Evolutionary conservation across 352 stramenopile species (phyloP), one percentile per base, ranked within the genome.

Genomic region (Phytophthora tentaculata): DNA sequence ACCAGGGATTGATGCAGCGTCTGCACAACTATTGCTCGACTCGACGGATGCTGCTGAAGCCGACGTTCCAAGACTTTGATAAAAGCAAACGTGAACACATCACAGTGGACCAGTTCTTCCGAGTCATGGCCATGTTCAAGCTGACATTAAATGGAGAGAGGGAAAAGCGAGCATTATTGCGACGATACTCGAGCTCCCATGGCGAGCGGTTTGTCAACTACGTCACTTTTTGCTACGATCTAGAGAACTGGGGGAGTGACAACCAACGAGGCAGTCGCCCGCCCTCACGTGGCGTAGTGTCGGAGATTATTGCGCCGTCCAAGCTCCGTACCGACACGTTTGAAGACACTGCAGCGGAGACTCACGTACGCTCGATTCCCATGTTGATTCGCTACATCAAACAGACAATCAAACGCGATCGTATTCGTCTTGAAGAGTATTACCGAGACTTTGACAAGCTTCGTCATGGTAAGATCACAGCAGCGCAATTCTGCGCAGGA

Each of bases 391-490:
- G 81, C 8, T 94, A 94, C 76, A 81, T 93, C 64, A 91, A 94
- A 50, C 84, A 93, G 54, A 81, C 81, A 22, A 79, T 90, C 53
- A 94, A 94, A 66, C 86, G 86, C 17, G 86, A 93, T 59, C 86
- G 88, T 17, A 86, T 95, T 63, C 88, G 86, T 13, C 55, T 95
- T 26, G 86, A 95, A 43, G 86, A 95, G 56, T 94, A 87, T 56
- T 95, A 92, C 50, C 86, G 88, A 5, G 88, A 95, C 52, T 95
- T 91, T 45, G 88, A 95, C 52, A 92, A 91, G 53, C 72, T 95
- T 0, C 86, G 88, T 2, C 85, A 94, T 22, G 83, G 84, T 19
- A 91, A 92, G 48, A 83, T 95, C 64, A 94, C 86, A 0, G 54
- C 58, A 3, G 67, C 84, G 0, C 86, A 95, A 49, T 94, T 93